Base-by-base conservation (phyloP, 192 early-diverging fungal species). In the Chytriomyces sp. region DNA sequence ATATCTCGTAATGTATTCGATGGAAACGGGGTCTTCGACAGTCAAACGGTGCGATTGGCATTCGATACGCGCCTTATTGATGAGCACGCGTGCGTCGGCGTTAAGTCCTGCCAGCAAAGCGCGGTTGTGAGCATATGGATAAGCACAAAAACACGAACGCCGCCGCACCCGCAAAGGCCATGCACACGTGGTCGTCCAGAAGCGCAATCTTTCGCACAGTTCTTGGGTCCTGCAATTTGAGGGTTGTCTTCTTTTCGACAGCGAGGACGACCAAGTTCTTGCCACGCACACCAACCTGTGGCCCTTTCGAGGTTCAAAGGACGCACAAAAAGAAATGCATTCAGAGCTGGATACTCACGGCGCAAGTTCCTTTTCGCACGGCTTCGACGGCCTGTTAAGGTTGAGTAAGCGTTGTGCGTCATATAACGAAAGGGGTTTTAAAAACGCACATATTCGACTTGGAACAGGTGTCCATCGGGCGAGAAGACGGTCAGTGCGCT, bases 381-480 rank as follows among this genome's bases (percentile, higher is more conserved):
- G 97, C 96, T 80, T 98, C 97, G 69, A 95, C 89, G 72, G 97
- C 97, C 87, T 89, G 64, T 23, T 64, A 9, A 2, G 28, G 35
- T 35, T 35, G 35, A 35, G 35, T 35, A 35, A 35, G 35, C 35
- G 35, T 35, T 35, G 35, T 35, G 35, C 35, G 4, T 35, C 4
- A 35, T 35, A 4, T 4, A 35, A 35, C 4, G 35, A 35, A 35
- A 35, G 3, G 35, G 35, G 2, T 35, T 35, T 35, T 35, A 62
- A 44, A 73, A 44, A 73, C 45, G 16, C 63, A 88, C 89, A 80
- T 99, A 99, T 84, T 99, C 96, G 80, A 99, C 97, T 91, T 99
- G 97, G 86, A 99, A 99, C 73, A 99, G 84, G 81, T 97, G 96
- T 35, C 97, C 97, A 81, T 99, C 97, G 48, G 97, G 97, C 49